Conservation (phyloP, 228 moss, liverwort and hornwort species). For the Sphagnum magellanicum region DNA sequence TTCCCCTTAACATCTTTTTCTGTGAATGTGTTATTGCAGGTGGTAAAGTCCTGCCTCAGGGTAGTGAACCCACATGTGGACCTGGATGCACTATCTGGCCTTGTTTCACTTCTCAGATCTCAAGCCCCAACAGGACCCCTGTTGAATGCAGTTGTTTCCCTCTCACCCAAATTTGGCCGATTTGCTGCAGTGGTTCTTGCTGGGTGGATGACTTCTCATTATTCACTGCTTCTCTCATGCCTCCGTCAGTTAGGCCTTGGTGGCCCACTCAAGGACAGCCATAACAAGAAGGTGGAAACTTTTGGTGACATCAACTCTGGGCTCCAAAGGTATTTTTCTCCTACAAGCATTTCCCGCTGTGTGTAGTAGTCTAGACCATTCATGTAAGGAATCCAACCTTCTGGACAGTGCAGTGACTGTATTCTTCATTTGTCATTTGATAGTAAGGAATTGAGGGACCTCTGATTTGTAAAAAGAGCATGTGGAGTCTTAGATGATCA, state of each 20-base stretch:
- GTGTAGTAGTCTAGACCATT: too few relatives aligned
- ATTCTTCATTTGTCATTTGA: too few relatives aligned
- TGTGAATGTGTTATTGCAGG: constrained; percentile 28
- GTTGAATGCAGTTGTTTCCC: constrained; percentile 60
- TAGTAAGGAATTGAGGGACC: too few relatives aligned
- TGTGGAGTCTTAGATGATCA: too few relatives aligned
- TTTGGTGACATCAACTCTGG: constrained; percentile 35
- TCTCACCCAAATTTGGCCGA: constrained; percentile 68
- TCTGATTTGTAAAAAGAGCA: too few relatives aligned
- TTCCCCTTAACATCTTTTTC: too few relatives aligned
- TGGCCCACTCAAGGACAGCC: constrained; percentile 52
- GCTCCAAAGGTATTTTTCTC: constrained; percentile 22
- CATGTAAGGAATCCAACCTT: too few relatives aligned
- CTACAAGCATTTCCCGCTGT: too few relatives aligned
- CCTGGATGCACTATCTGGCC: constrained; percentile 71
- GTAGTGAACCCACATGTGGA: constrained; percentile 47
- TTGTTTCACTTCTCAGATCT: constrained; percentile 59
- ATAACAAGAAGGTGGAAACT: constrained; percentile 46
- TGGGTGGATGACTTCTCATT: constrained; percentile 87
- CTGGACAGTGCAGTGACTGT: too few relatives aligned
- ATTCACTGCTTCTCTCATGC: constrained; percentile 56
- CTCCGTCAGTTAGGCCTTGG: constrained; percentile 58
- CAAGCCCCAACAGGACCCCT: constrained; percentile 76
- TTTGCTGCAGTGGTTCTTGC: constrained; percentile 80
- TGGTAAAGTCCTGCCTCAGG: constrained; percentile 57